These are phyloP conservation scores for Coemansia sp. DNA, from an alignment of 192 early-diverging fungal genomes.

Conservation along the genomic window DNA sequence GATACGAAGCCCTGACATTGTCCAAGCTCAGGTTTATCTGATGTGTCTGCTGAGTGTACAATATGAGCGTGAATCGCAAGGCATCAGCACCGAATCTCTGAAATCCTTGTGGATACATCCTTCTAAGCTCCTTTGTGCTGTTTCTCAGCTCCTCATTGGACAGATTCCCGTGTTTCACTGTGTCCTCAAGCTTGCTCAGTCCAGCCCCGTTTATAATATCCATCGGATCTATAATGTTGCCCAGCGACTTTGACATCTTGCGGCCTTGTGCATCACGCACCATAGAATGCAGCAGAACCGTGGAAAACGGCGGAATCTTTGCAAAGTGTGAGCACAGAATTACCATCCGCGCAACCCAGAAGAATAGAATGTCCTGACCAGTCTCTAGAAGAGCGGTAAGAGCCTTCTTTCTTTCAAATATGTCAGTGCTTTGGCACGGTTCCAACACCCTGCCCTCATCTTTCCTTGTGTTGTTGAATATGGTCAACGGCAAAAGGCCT, in stretches of 20 bases:
- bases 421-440: slow-evolving; percentile 10
- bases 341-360: slow-evolving; percentile 98
- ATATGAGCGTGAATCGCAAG: slow-evolving; percentile 67
- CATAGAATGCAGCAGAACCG: slow-evolving; percentile 93
- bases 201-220: slow-evolving; percentile 69
- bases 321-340: slow-evolving; percentile 91
- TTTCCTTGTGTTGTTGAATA: slow-evolving; percentile 54
- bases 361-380: slow-evolving; percentile 96
- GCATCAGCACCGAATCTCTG: slow-evolving; percentile 90
- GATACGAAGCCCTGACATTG: slow-evolving; percentile 78
- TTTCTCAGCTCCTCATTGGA: slow-evolving; percentile 72
- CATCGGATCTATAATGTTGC: slow-evolving; percentile 75
- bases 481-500: slow-evolving; percentile 85
- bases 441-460: slow-evolving; percentile 20
- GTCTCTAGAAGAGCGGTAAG: slow-evolving; percentile 88
- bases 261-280: slow-evolving; percentile 66
- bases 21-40: slow-evolving; percentile 94
- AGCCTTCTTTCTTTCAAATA: neutral
- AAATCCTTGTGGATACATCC: slow-evolving; percentile 89
- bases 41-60: slow-evolving; percentile 75
- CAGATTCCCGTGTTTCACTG: slow-evolving; percentile 72
- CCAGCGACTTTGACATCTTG: slow-evolving; percentile 86
- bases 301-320: slow-evolving; percentile 78
- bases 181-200: slow-evolving; percentile 61
- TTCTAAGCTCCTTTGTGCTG: slow-evolving; percentile 63